Evolutionary conservation across 306 rosid species (phyloP), one percentile per base, ranked within the genome.

Genomic region (Lathyrus sativus): DNA sequence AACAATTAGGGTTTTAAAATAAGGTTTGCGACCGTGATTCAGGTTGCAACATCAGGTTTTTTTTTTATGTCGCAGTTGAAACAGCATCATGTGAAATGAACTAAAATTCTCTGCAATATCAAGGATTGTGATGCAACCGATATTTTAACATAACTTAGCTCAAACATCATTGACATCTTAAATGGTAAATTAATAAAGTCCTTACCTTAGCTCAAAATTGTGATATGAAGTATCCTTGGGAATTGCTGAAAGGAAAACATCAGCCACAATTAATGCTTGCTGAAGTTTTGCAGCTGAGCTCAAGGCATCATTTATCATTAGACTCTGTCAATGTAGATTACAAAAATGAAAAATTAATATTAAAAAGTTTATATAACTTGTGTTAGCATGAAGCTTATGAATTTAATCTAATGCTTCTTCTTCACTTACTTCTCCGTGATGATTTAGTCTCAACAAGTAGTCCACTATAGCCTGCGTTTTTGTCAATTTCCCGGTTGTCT

Each of bases 391-490:
- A 65, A 46, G 33, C 43, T 31, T 39, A 44, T 60, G 57, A 45
- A 13, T 13, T 63, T 24, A 55, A n/a, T 73, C 17, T 51, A 39
- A 55, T 76, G 67, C 11, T 22, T 22, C 18, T 22, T 22, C 18
- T 41, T 68, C 65, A 39, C 87, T 44, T 83, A 92, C 96, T 78
- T 88, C 96, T 78, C 87, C 98, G 22, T 77, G 78, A 62, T 86
- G 80, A 39, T 82, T 56, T 54, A 88, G 78, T 55, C 87, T 78
- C 19, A 80, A 57, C 46, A 92, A 85, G 84, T 92, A 92, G 76
- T 92, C 92, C 73, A 89, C 92, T 15, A 92, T 85, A 31, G 96
- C 82, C 44, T 92, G 96, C 35, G 84, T 74, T 67, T 80, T 82
- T 39, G 82, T 85, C 76, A 76, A 38, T 68, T 76, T 83, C 43